phyloP scores from a whole-genome alignment of 768 basidiomycete species.

The Lactarius trivialis region DNA sequence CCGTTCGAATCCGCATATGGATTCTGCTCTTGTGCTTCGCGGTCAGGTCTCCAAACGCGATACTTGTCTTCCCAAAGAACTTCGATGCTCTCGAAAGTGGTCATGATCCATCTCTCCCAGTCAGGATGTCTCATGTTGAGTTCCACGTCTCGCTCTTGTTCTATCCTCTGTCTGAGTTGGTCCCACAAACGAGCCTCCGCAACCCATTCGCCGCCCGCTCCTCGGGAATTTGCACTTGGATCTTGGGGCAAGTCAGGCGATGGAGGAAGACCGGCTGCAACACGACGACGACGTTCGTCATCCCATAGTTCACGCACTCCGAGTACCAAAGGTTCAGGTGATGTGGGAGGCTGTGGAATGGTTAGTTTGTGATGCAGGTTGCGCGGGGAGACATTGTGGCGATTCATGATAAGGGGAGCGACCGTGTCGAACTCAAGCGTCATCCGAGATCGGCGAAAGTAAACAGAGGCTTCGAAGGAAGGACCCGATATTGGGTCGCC shows the following conservation, averaged over 20 bases:
- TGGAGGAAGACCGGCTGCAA: constrained; percentile 58
- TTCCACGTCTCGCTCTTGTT: constrained; percentile 35
- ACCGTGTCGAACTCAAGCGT: constrained; percentile 79
- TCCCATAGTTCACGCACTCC: constrained; percentile 95
- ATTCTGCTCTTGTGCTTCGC: constrained; percentile 1
- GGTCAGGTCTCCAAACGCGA: constrained; percentile 50
- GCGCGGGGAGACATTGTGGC: constrained; percentile 56
- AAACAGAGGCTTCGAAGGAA: constrained; percentile 45
- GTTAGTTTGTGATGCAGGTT: constrained; percentile 58
- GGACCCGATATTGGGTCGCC: constrained; percentile 32
- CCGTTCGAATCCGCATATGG: constrained; percentile 17
- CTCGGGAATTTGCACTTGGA: constrained; percentile 56
- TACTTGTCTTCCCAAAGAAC: constrained; percentile 69
- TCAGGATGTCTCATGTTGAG: constrained; percentile 27
- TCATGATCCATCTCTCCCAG: constrained; percentile 78
- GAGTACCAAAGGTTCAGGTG: constrained; percentile 70
- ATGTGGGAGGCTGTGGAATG: constrained; percentile 48
- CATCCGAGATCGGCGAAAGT: constrained; percentile 61
- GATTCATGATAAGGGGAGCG: constrained; percentile 81
- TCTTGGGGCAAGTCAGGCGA: constrained; percentile 69
- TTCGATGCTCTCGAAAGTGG: constrained; percentile 86
- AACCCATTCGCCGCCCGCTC: constrained; percentile 55
- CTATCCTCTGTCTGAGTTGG: constrained; percentile 57
- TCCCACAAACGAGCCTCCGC: constrained; percentile 73
- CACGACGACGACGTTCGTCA: constrained; percentile 78